These are phyloP conservation scores for Rhododendron henanense DNA, from an alignment of 148 eudicot genomes.

Conservation along the genomic window DNA sequence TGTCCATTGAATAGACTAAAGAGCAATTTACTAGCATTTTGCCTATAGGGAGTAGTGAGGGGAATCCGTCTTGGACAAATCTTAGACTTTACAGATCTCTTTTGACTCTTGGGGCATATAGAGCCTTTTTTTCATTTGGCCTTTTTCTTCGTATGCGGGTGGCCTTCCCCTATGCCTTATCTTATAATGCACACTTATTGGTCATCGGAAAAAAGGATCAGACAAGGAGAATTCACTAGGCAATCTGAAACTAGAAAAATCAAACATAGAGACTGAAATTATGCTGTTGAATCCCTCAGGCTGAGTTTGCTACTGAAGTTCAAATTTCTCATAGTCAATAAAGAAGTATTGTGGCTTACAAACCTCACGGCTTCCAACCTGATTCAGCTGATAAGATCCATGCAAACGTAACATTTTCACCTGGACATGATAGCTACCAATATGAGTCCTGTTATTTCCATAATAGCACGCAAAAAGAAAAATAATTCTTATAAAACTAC, in stretches of 20 bases:
- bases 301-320: background rate
- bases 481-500: slow-evolving; percentile 14
- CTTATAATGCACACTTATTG: background rate
- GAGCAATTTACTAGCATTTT: background rate
- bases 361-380: slow-evolving; percentile 91
- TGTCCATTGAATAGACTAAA: background rate
- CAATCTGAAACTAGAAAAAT: slow-evolving; percentile 5
- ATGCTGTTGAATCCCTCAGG: background rate
- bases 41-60: background rate
- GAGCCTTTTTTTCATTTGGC: background rate
- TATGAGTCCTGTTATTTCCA: background rate
- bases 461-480: background rate
- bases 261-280: background rate
- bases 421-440: slow-evolving; percentile 33
- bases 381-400: slow-evolving; percentile 84
- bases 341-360: slow-evolving; percentile 7
- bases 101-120: background rate
- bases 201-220: background rate
- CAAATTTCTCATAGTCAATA: background rate
- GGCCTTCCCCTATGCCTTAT: background rate
- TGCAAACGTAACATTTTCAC: slow-evolving; percentile 85
- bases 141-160: background rate
- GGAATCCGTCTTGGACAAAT: background rate
- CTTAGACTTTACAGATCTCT: background rate
- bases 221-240: background rate